Conservation (phyloP, 1,139 yeast species). For the Hyphopichia khmerensis region DNA sequence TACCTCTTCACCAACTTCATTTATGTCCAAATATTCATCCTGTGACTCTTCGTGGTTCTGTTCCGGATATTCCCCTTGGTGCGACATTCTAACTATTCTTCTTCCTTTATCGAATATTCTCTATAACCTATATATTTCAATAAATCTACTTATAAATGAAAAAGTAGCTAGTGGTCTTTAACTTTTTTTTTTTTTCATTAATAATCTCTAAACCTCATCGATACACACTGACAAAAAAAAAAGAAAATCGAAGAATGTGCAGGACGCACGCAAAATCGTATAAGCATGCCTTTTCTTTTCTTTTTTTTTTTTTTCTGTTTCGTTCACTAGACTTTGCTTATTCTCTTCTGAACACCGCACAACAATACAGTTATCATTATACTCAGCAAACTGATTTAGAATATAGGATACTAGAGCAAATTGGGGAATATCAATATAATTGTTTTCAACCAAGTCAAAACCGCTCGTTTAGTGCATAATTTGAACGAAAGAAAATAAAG, state of each 20-base stretch:
- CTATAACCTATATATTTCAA: too few species aligned
- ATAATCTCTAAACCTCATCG: conserved; percentile 1
- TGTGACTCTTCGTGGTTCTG: conserved; percentile 14
- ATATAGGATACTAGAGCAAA: too few species aligned
- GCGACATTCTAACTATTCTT: conserved; percentile 2
- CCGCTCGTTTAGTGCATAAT: too few species aligned
- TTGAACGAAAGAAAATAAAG: too few species aligned
- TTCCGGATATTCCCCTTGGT: conserved; percentile 4
- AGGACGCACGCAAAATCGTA: neutral
- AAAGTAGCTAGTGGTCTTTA: neutral
- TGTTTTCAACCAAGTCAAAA: too few species aligned
- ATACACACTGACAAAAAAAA: neutral
- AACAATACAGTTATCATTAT: neutral
- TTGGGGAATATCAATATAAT: too few species aligned
- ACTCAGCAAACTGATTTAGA: neutral
- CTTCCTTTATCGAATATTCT: too few species aligned
- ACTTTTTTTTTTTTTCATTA: conserved; percentile 1
- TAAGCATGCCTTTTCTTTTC: neutral
- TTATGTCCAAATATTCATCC: conserved; percentile 52
- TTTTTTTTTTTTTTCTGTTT: neutral
- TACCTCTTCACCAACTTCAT: conserved; percentile 64
- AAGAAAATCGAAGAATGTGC: neutral
- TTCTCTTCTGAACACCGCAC: neutral
- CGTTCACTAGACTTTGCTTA: neutral
- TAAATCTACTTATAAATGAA: too few species aligned